phyloP scores from a whole-genome alignment of 2,329 filamentous ascomycete genomes.

The Madurella fahalii region DNA sequence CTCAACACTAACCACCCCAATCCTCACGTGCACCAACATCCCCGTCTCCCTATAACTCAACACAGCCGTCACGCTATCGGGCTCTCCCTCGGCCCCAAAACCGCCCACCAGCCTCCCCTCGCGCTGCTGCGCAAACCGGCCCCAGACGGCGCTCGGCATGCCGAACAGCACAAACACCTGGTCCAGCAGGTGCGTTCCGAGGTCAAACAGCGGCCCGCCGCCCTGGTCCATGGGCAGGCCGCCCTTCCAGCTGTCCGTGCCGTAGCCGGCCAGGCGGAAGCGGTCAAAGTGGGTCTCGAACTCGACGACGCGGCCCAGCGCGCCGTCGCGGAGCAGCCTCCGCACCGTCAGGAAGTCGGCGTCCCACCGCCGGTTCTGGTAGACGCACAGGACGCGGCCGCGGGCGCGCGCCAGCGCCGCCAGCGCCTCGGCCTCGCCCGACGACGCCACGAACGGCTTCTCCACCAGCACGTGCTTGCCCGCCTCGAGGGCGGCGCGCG shows the following conservation, averaged over 20 bases:
- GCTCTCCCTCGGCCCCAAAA: slow-evolving; percentile 41
- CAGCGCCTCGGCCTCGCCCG: slow-evolving; percentile 62
- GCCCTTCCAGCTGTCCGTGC: slow-evolving; percentile 62
- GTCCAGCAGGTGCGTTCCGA: slow-evolving; percentile 73
- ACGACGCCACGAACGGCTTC: slow-evolving; percentile 76
- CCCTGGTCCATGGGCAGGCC: slow-evolving; percentile 55
- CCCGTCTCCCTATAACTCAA: slow-evolving; percentile 60
- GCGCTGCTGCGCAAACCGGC: slow-evolving; percentile 63
- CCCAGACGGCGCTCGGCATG: slow-evolving; percentile 62
- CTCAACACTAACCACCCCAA: slow-evolving; percentile 65
- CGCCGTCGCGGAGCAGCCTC: slow-evolving; percentile 55
- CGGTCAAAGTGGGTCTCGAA: slow-evolving; percentile 80
- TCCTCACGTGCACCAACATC: slow-evolving; percentile 64
- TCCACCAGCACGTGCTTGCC: slow-evolving; percentile 78
- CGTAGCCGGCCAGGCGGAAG: slow-evolving; percentile 56
- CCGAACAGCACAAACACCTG: slow-evolving; percentile 70
- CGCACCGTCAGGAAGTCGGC: slow-evolving; percentile 69
- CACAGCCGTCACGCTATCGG: slow-evolving; percentile 59
- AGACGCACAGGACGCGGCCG: slow-evolving; percentile 58
- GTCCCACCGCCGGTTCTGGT: slow-evolving; percentile 76
- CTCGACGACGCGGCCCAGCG: slow-evolving; percentile 68
- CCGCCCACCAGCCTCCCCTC: slow-evolving; percentile 37
- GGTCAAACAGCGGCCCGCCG: slow-evolving; percentile 66
- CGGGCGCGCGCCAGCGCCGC: slow-evolving; percentile 50
- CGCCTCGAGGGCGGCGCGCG: slow-evolving; percentile 60